These are phyloP conservation scores for Talaromyces borbonicus DNA, from an alignment of 495 filamentous ascomycete genomes.

Conservation along the genomic window DNA sequence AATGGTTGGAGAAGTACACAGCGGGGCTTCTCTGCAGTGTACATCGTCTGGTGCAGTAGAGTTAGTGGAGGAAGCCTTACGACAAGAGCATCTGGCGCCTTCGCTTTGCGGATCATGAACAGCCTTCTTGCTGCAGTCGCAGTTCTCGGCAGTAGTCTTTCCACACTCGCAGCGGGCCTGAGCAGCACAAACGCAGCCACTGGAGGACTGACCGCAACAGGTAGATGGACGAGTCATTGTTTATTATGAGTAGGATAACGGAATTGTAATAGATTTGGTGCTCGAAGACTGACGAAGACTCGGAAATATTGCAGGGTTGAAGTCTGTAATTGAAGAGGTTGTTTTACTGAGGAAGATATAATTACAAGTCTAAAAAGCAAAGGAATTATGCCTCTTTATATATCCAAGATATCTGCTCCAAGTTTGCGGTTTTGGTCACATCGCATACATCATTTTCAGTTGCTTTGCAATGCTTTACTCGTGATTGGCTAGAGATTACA, in stretches of 20 bases:
- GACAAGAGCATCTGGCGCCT: constrained; percentile 79
- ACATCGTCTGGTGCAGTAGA: too few species aligned
- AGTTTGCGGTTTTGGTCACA: too few species aligned
- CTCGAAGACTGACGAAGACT: neutral
- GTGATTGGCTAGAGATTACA: neutral
- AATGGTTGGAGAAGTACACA: too few species aligned
- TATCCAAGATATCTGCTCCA: too few species aligned
- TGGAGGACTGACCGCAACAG: constrained; percentile 51
- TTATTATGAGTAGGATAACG: neutral
- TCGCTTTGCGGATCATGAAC: constrained; percentile 52
- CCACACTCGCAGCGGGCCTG: constrained; percentile 80
- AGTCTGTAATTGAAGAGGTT: too few species aligned
- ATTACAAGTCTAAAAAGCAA: too few species aligned
- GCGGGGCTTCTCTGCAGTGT: too few species aligned
- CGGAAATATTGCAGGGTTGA: too few species aligned
- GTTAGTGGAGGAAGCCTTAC: constrained; percentile 42
- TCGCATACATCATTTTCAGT: constrained; percentile 1
- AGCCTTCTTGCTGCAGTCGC: constrained; percentile 69
- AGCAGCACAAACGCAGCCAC: constrained; percentile 50
- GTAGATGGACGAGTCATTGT: constrained; percentile 46
- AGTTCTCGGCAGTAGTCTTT: constrained; percentile 72
- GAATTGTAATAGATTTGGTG: constrained; percentile 2
- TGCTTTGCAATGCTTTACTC: neutral
- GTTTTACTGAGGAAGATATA: too few species aligned
- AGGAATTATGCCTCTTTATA: too few species aligned